Evolutionary conservation across 768 basidiomycete species (phyloP).

Genomic region (Phlebiopsis flavidoalba): DNA sequence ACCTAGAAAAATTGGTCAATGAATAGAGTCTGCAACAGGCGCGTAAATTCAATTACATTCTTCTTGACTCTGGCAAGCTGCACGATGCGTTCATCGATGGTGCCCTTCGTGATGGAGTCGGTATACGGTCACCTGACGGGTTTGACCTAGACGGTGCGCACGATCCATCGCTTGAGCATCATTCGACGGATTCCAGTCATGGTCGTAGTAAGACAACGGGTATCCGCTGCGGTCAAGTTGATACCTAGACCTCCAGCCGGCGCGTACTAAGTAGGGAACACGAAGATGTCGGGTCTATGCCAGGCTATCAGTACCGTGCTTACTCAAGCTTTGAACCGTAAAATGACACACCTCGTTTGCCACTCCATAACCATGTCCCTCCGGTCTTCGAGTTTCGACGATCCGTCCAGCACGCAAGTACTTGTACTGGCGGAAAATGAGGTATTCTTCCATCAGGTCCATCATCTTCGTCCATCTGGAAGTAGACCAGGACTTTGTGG

Average conservation of each 20-base stretch:
- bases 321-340: not conserved
- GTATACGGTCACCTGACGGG: slow-evolving; percentile 95
- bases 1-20: slow-evolving; percentile 49
- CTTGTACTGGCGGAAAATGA: slow-evolving; percentile 95
- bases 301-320: not conserved
- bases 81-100: slow-evolving; percentile 95
- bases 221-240: slow-evolving; percentile 94
- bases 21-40: not conserved
- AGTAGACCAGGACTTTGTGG: slow-evolving; percentile 93
- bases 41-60: slow-evolving; percentile 56
- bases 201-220: slow-evolving; percentile 93
- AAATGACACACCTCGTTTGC: slow-evolving; percentile 78
- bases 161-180: slow-evolving; percentile 99
- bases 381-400: slow-evolving; percentile 91
- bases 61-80: slow-evolving; percentile 96
- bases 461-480: slow-evolving; percentile 99
- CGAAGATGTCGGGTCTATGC: slow-evolving; percentile 76
- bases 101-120: slow-evolving; percentile 89
- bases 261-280: slow-evolving; percentile 80
- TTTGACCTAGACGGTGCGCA: slow-evolving; percentile 94
- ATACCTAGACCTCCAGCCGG: slow-evolving; percentile 95
- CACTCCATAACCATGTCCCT: slow-evolving; percentile 99
- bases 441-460: slow-evolving; percentile 98
- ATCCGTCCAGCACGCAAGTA: slow-evolving; percentile 90
- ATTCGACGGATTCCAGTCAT: slow-evolving; percentile 96